Percentiles rank a stretch among this genome's conserved stretches.
Conservation (phyloP, 2,329 filamentous ascomycete species). For the Pezicula rhizophila region DNA sequence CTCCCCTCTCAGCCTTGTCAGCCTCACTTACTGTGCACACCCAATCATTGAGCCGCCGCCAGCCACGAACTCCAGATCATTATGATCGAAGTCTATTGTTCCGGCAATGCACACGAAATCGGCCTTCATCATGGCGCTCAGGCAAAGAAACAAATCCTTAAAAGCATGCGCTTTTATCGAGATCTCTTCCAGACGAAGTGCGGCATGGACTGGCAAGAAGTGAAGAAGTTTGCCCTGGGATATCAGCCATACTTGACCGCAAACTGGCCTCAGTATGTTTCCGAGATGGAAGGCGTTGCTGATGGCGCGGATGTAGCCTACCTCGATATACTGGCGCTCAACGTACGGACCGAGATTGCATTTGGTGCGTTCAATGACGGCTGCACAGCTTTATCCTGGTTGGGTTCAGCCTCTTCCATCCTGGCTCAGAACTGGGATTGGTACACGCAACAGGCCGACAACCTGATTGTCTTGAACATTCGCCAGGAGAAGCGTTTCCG, state of each 20-base stretch:
- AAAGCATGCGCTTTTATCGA: slow-evolving; percentile 31
- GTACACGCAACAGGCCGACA: slow-evolving; percentile 16
- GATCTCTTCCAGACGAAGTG: slow-evolving; percentile 29
- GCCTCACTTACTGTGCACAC: too few species aligned
- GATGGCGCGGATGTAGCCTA: slow-evolving; percentile 34
- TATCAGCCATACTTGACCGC: slow-evolving; percentile 12
- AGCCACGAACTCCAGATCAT: not conserved
- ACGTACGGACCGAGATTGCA: slow-evolving; percentile 46
- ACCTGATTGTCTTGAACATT: slow-evolving; percentile 17
- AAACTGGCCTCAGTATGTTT: slow-evolving; percentile 15
- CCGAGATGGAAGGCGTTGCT: slow-evolving; percentile 39
- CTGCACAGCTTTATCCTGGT: slow-evolving; percentile 41
- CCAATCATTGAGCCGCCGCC: too few species aligned
- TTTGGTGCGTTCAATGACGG: slow-evolving; percentile 45
- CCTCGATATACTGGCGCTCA: slow-evolving; percentile 42
- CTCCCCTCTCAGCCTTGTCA: too few species aligned
- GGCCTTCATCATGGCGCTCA: slow-evolving; percentile 29
- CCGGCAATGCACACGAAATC: slow-evolving; percentile 24
- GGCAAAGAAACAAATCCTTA: slow-evolving; percentile 26
- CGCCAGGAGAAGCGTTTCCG: slow-evolving; percentile 6
- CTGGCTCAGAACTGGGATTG: slow-evolving; percentile 27
- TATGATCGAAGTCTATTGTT: slow-evolving; percentile 15
- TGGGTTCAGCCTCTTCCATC: slow-evolving; percentile 17
- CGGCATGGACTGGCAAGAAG: slow-evolving; percentile 27
- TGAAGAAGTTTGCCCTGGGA: slow-evolving; percentile 11